phyloP scores from a whole-genome alignment of 441 rosid genomes.

The Pelargonium citronellum region DNA sequence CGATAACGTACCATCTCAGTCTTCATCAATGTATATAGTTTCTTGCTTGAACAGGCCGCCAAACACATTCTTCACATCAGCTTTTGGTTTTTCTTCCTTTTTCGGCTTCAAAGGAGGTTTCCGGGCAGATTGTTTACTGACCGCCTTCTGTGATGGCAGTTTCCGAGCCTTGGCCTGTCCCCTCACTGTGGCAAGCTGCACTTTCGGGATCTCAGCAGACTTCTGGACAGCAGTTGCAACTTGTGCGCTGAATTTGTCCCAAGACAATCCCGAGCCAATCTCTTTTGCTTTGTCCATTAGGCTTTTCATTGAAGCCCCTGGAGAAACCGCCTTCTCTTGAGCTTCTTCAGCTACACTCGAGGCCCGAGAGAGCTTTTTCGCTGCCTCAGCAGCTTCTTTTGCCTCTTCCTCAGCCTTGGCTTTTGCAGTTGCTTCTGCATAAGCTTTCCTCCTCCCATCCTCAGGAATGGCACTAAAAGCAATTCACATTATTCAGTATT shows the following conservation, averaged over 20 bases:
- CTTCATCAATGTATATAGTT: constrained; percentile 79
- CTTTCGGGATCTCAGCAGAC: constrained; percentile 33
- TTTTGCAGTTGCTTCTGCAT: constrained; percentile 59
- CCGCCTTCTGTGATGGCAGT: constrained; percentile 56
- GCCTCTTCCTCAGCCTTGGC: constrained; percentile 69
- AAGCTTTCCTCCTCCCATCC: constrained; percentile 75
- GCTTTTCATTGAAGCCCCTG: constrained; percentile 42
- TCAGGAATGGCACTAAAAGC: constrained; percentile 62
- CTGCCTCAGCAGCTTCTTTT: constrained; percentile 41
- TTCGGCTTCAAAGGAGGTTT: constrained; percentile 25
- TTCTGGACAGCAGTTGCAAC: constrained; percentile 46
- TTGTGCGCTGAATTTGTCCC: constrained; percentile 69
- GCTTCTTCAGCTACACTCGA: constrained; percentile 56
- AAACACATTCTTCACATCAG: constrained; percentile 65
- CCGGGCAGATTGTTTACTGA: constrained; percentile 34
- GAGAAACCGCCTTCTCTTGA: constrained; percentile 50
- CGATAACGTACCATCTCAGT: constrained; percentile 29
- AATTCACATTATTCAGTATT: not conserved
- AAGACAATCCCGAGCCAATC: constrained; percentile 54
- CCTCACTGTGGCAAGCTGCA: constrained; percentile 76
- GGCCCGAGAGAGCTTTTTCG: constrained; percentile 44
- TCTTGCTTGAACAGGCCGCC: constrained; percentile 91
- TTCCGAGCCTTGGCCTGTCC: constrained; percentile 81
- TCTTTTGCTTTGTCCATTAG: constrained; percentile 61
- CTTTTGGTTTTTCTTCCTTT: constrained; percentile 36